Base-by-base conservation (phyloP, 257 asterid genomes). In the Schizonepeta tenuifolia region DNA sequence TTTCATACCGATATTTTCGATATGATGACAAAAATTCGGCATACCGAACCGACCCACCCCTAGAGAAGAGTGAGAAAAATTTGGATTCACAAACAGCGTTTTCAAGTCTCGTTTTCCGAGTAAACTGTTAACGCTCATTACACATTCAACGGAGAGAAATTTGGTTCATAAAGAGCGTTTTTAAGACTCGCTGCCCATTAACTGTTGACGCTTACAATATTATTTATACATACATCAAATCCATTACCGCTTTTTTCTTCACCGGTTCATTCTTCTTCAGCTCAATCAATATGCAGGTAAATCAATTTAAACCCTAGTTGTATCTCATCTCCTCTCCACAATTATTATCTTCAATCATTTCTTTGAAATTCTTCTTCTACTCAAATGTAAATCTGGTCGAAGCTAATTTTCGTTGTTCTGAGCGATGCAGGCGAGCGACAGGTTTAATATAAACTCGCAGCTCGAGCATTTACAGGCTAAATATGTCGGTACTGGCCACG, bases 401-500 rank as follows among this genome's bases (percentile, higher is more conserved):
- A 24, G 58, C 57, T 24, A 46, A 65, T 75, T 33, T 28, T 40
- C 46, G 38, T 44, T 1, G 10, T 50, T 22, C 31, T 74, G 73
- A 62, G 8, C 10, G 71, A 46, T 83, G 83, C 89, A 94, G 97
- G 99, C 99, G 24, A 94, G 99, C 78, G 99, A 94, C 72, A 87
- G 99, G 82, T 94, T 94, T 76, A 91, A 91, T 62, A 94, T 94
- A 62, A 94, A 94, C 89, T 94, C 98, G 47, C 98, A 94, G 88
- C 95, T 91, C 72, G 98, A 94, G 88, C 98, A 91, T 77, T 78
- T 90, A 78, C 98, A 95, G 84, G 99, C 99, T 67, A 95, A 90
- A 59, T 95, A 95, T 75, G 99, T 95, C 53, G 99, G 99, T n/a
- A 95, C 99, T n/a, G 98, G 99, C 10, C 98, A 95, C 61, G 97